These are phyloP conservation scores for Ogataea ganodermae DNA, from an alignment of 805 yeast genomes.

Conservation along the genomic window DNA sequence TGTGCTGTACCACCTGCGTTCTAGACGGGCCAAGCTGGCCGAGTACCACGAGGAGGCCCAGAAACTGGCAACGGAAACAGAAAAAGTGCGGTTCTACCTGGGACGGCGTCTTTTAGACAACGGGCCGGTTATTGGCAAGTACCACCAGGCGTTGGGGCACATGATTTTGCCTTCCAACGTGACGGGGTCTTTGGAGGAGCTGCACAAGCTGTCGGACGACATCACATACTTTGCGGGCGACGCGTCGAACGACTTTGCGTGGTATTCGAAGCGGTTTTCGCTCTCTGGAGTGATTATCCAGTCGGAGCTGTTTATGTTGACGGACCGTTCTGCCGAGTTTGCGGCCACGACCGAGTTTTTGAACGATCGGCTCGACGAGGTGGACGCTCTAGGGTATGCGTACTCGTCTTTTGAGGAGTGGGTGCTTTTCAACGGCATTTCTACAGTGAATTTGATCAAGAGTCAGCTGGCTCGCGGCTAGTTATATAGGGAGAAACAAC, in stretches of 20 bases:
- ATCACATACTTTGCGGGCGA: constrained; percentile 81
- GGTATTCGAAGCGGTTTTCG: constrained; percentile 88
- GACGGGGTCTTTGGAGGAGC: constrained; percentile 58
- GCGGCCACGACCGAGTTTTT: constrained; percentile 65
- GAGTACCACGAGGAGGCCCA: constrained; percentile 31
- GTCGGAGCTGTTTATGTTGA: constrained; percentile 77
- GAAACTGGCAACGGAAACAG: constrained; percentile 23
- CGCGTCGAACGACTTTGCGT: constrained; percentile 73
- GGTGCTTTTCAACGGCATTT: constrained; percentile 66
- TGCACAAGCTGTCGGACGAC: constrained; percentile 80
- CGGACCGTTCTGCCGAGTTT: constrained; percentile 61
- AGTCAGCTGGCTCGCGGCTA: constrained; percentile 69
- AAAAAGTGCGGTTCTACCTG: constrained; percentile 34
- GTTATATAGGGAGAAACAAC: constrained; percentile 10
- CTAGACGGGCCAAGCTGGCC: constrained; percentile 41
- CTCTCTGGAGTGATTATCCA: constrained; percentile 71
- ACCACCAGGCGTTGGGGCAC: constrained; percentile 56
- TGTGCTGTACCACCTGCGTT: constrained; percentile 47
- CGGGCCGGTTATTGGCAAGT: constrained; percentile 43
- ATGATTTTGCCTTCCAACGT: constrained; percentile 67
- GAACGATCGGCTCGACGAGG: constrained; percentile 53
- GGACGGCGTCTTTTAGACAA: constrained; percentile 54
- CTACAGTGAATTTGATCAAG: constrained; percentile 64
- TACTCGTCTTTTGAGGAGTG: constrained; percentile 75
- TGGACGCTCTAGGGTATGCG: constrained; percentile 57